Percentiles rank a stretch among this genome's conserved stretches.
These are phyloP conservation scores for Aspergillus tubingensis DNA, from an alignment of 2,329 filamentous ascomycete genomes.

Conservation along the genomic window DNA sequence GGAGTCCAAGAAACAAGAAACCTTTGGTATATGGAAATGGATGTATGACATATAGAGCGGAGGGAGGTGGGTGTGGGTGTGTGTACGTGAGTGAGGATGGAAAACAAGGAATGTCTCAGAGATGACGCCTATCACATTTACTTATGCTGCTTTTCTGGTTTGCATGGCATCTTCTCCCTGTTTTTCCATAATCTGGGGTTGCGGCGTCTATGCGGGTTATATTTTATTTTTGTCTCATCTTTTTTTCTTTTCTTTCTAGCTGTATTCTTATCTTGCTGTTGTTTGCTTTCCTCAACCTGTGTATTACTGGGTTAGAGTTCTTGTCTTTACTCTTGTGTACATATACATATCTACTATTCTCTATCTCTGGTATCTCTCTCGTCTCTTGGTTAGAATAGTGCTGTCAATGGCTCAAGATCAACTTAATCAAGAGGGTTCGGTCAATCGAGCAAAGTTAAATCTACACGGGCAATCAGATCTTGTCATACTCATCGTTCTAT, in stretches of 20 bases:
- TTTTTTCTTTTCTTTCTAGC: background rate
- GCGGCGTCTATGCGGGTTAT: conserved; percentile 29
- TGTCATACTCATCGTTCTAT: background rate
- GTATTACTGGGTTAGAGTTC: conserved; percentile 17
- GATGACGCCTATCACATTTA: conserved; percentile 2
- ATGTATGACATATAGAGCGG: background rate
- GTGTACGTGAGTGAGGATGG: background rate
- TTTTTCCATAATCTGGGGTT: conserved; percentile 29
- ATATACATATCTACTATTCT: conserved; percentile 22
- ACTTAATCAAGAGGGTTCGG: too few species aligned
- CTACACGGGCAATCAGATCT: background rate
- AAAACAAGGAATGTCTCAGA: background rate
- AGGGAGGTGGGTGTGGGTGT: background rate
- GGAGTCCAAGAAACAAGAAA: too few species aligned
- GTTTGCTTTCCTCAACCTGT: conserved; percentile 14
- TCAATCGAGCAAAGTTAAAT: background rate
- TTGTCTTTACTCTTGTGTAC: conserved; percentile 36
- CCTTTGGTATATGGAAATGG: background rate
- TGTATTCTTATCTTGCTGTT: conserved; percentile 1
- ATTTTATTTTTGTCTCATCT: too few species aligned
- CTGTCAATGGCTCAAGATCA: background rate
- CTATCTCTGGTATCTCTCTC: conserved; percentile 8
- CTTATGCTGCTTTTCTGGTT: conserved; percentile 5
- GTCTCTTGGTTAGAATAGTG: conserved; percentile 6
- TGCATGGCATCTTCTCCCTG: conserved; percentile 17